phyloP scores from a whole-genome alignment of 2,329 filamentous ascomycete genomes.

The Sporothrix mexicana region DNA sequence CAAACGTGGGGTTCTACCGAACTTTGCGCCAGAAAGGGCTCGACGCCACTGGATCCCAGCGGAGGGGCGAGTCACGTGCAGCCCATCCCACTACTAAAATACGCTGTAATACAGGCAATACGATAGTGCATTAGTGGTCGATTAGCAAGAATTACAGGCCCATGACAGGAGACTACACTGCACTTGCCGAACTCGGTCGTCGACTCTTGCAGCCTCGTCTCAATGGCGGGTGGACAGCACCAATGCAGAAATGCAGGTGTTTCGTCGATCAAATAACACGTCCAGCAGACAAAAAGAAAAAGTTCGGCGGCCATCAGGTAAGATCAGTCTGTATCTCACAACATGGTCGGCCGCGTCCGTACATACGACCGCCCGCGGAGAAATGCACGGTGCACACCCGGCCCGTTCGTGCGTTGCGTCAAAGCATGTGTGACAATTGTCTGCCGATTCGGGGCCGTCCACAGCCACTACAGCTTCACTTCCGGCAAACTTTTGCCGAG shows the following conservation, averaged over 20 bases:
- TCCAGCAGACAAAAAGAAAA: no score
- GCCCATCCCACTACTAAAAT: background rate
- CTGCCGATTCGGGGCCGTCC: slow-evolving; percentile 18
- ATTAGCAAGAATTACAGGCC: background rate
- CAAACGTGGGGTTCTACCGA: slow-evolving; percentile 2
- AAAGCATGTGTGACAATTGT: background rate
- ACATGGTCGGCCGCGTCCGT: background rate
- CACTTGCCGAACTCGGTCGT: background rate
- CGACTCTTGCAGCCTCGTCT: no score
- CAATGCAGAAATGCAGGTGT: no score
- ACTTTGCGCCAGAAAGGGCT: slow-evolving; percentile 5
- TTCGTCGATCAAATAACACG: no score
- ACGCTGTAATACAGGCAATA: no score
- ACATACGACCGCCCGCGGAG: background rate
- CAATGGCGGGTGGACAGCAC: no score
- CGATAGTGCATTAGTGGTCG: slow-evolving; percentile 1
- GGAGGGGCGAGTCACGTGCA: slow-evolving; percentile 1
- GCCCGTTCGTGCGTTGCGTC: background rate
- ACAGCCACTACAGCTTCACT: background rate
- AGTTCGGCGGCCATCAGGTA: no score
- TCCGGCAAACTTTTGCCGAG: slow-evolving; percentile 11
- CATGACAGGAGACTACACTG: background rate
- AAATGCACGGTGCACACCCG: background rate
- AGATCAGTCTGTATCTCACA: no score
- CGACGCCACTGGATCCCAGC: background rate